Evolutionary conservation across 495 filamentous ascomycete genomes (phyloP), one percentile per base, ranked within the genome.

Genomic region (Lophiotrema nucula): DNA sequence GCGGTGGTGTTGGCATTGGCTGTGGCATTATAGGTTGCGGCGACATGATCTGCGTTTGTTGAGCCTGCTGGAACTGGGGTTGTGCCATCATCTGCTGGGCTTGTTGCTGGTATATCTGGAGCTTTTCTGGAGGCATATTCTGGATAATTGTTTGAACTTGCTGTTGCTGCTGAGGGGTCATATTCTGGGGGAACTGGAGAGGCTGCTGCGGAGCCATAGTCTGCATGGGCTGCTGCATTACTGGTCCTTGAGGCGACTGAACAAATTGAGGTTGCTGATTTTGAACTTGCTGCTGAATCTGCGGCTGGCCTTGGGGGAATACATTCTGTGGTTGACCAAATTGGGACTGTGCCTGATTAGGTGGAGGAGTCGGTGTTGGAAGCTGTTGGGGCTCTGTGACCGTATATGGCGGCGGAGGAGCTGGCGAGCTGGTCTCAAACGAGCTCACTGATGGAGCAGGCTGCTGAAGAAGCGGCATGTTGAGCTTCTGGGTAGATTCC

Each of bases 111-210:
- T 50, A 46, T n/a, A 60, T 51, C 37, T 62, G 59, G 5, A 62
- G 39, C 43, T 66, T 66, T 44, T 66, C 62, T 0, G 62, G 58
- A 22, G 62, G 62, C 58, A 66, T 58, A 38, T 51, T 61, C 27
- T 66, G 56, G 5, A 66, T 31, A 10, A 66, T 52, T 23, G 56
- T 22, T 41, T 66, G 57, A 4, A 66, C 27, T 47, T 66, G 62
- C 27, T 65, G 62, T 27, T 61, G 62, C 41, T 66, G 63, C 19
- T 66, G 56, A 5, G 58, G 58, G 21, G 53, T 47, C 58, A 62
- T 58, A 18, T 41, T 61, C 33, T 21, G 47, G 8, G 47, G 47
- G 31, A 58, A 62, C 39, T 66, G 63, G 0, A 46, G 42, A 28
- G 61, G 58, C n/a, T 62, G 53, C 27, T 59, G 61, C 2, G 19